Evolutionary conservation across 73 alveolate genomes (phyloP).

Genomic region (Tetrahymena malaccensis): DNA sequence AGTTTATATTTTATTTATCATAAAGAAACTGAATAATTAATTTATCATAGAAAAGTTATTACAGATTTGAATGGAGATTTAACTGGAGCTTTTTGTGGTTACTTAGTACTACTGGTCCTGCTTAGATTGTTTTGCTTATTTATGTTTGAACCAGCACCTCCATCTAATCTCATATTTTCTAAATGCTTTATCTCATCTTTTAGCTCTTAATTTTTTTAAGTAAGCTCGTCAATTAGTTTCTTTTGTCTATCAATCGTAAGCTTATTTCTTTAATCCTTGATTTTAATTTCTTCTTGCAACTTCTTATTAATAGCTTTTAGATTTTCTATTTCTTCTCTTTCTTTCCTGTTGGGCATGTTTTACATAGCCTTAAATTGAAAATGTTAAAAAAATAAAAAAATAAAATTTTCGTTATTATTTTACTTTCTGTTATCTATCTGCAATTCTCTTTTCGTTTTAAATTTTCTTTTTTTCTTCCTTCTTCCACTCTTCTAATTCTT

Average conservation of each 20-base stretch:
- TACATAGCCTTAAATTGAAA: neutral
- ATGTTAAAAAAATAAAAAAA: neutral
- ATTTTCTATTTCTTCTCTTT: conserved; percentile 87
- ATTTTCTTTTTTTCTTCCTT: conserved; percentile 35
- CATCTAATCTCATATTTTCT: conserved; percentile 38
- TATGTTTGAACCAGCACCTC: neutral
- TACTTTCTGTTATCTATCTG: conserved; percentile 14
- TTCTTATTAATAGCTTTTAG: conserved; percentile 67
- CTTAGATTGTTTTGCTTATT: neutral
- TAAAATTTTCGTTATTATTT: neutral
- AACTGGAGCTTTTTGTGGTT: neutral
- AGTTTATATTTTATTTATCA: neutral
- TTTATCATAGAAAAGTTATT: too few species aligned
- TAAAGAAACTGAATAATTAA: too few species aligned
- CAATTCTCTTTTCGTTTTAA: conserved; percentile 19
- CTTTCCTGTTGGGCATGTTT: conserved; percentile 61
- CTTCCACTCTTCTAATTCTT: conserved; percentile 24
- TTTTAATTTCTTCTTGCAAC: conserved; percentile 69
- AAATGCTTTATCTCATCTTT: conserved; percentile 58
- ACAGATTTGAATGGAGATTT: neutral
- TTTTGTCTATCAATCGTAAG: conserved; percentile 77
- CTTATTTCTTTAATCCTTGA: conserved; percentile 78
- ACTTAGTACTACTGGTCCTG: conserved; percentile 1
- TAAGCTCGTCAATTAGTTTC: conserved; percentile 69
- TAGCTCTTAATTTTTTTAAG: conserved; percentile 64